A percentile compares a stretch with the other conserved stretches of the same genome.
These are phyloP conservation scores for Calonectria henricotiae DNA, from an alignment of 2,329 filamentous ascomycete species.

Conservation along the genomic window DNA sequence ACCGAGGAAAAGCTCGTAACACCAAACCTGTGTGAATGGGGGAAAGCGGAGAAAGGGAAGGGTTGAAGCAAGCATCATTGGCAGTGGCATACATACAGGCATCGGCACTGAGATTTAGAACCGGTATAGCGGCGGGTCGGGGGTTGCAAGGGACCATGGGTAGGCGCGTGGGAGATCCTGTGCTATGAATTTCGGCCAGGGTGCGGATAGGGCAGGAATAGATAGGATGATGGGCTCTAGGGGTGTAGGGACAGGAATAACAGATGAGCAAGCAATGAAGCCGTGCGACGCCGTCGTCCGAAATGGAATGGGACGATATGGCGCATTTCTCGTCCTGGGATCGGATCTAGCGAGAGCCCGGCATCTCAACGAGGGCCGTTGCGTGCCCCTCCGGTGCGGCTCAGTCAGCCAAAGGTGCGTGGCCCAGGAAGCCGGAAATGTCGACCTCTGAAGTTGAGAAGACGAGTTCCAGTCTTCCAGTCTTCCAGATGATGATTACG, in stretches of 20 bases:
- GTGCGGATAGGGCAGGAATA: neutral
- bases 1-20: constrained; percentile 18
- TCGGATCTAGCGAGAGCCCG: constrained; percentile 20
- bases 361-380: constrained; percentile 3
- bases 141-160: constrained; percentile 10
- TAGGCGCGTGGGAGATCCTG: constrained; percentile 11
- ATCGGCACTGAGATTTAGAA: constrained; percentile 20
- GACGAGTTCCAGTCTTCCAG: neutral
- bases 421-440: constrained; percentile 2
- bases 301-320: constrained; percentile 31
- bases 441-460: constrained; percentile 30
- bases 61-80: constrained; percentile 8
- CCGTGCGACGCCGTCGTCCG: constrained; percentile 28
- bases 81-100: constrained; percentile 18
- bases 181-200: constrained; percentile 7
- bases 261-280: constrained; percentile 13
- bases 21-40: constrained; percentile 2
- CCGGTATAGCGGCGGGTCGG: constrained; percentile 22
- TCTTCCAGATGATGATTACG: constrained; percentile 40
- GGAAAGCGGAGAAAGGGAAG: constrained; percentile 14
- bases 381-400: neutral
- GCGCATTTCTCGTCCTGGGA: constrained; percentile 14
- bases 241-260: neutral
- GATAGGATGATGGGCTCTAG: neutral
- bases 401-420: constrained; percentile 3